A percentile compares a stretch with the other conserved stretches of the same genome.
These are phyloP conservation scores for Saccharomycopsis crataegensis DNA, from an alignment of 1,139 yeast species.

Conservation along the genomic window DNA sequence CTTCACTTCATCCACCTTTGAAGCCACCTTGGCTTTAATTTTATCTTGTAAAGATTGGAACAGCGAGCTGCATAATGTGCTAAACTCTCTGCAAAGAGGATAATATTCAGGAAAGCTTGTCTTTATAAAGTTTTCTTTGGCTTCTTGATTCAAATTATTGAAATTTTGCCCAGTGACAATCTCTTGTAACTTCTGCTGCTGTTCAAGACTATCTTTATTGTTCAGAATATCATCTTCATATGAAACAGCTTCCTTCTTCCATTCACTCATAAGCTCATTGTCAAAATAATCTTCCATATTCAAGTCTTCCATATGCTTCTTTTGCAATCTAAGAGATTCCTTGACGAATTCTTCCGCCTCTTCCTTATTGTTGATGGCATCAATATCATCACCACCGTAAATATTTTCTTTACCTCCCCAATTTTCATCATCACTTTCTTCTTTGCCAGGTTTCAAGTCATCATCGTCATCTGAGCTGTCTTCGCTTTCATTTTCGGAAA, in stretches of 20 bases:
- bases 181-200: conserved; percentile 23
- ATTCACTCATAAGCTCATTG: conserved; percentile 71
- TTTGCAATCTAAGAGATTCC: conserved; percentile 85
- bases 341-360: conserved; percentile 73
- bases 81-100: conserved; percentile 66
- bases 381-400: conserved; percentile 77
- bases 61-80: conserved; percentile 34
- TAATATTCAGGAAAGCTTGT: conserved; percentile 77
- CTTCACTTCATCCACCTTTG: conserved; percentile 42
- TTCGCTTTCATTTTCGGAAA: conserved; percentile 26
- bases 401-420: conserved; percentile 78
- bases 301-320: conserved; percentile 72
- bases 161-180: conserved; percentile 27
- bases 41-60: conserved; percentile 1
- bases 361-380: conserved; percentile 66
- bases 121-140: conserved; percentile 42
- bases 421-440: conserved; percentile 46
- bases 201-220: conserved; percentile 17
- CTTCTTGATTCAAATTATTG: conserved; percentile 31
- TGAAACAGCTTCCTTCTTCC: conserved; percentile 43
- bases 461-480: conserved; percentile 23
- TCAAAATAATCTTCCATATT: conserved; percentile 79
- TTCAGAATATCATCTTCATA: conserved; percentile 34
- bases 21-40: conserved; percentile 23
- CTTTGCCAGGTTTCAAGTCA: conserved; percentile 28